A percentile compares a stretch with the other conserved stretches of the same genome.
phyloP scores from a whole-genome alignment of 176 grass and related monocot genomes.

The Oryza longistaminata region DNA sequence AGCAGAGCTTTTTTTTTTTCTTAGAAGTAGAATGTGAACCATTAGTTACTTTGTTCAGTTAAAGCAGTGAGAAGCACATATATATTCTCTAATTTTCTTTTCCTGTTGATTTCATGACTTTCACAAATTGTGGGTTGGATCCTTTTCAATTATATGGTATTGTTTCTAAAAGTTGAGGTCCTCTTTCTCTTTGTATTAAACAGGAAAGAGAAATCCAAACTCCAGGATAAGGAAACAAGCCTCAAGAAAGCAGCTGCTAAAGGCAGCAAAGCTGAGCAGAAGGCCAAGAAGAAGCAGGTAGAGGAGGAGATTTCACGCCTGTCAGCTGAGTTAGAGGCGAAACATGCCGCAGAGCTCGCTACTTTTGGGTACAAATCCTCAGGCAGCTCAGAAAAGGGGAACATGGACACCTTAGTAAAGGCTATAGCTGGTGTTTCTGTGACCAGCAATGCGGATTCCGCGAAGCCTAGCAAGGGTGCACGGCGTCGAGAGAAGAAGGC shows the following conservation, averaged over 20 bases:
- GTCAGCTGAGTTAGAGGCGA: slow-evolving; percentile 67
- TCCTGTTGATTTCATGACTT: neutral
- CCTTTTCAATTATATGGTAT: slow-evolving; percentile 15
- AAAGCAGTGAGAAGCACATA: neutral
- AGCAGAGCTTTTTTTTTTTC: neutral
- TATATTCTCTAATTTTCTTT: slow-evolving; percentile 9
- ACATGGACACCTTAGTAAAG: slow-evolving; percentile 77
- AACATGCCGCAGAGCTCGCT: slow-evolving; percentile 73
- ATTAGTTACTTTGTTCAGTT: neutral
- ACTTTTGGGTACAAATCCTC: slow-evolving; percentile 67
- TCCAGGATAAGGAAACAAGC: slow-evolving; percentile 86
- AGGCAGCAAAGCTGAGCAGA: slow-evolving; percentile 98
- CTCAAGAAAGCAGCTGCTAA: slow-evolving; percentile 91
- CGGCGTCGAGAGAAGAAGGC: slow-evolving; percentile 69
- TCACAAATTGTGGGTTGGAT: neutral
- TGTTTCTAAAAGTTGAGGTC: neutral
- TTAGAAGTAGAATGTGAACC: neutral
- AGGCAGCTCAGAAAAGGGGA: slow-evolving; percentile 54
- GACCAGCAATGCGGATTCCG: slow-evolving; percentile 45
- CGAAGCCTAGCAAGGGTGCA: slow-evolving; percentile 70
- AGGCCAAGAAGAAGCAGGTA: slow-evolving; percentile 94
- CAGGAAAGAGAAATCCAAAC: slow-evolving; percentile 84
- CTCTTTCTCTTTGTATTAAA: slow-evolving; percentile 15
- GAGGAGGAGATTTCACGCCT: slow-evolving; percentile 78
- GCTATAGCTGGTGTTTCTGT: slow-evolving; percentile 82